Base-by-base conservation (phyloP, 169 alveolate species). In the Plasmodium vivax region DNA sequence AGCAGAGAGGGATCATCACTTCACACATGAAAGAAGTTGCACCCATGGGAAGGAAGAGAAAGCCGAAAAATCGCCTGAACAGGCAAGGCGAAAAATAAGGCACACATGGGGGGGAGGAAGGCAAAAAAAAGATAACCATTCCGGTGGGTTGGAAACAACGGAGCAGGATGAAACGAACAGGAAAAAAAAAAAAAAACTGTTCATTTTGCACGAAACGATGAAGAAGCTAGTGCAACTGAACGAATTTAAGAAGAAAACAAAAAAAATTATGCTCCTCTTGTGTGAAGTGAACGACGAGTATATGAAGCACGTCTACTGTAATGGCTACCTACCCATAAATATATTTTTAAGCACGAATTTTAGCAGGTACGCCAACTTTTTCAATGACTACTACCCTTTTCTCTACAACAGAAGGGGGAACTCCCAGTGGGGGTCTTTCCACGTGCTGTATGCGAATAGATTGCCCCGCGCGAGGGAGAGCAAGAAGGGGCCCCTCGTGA, bases 231-330 rank as follows among this genome's bases (percentile, higher is more conserved):
- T 51, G n/a, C 54, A 58, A 9, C 10, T 87, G 6, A 77, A 75
- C 68, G 68, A 75, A 19, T 87, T 87, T 54, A 87, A 77, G 23
- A 77, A 3, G 19, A 41, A 51, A 9, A 79, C 85, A 51, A 83
- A 87, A 77, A 87, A 87, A n/a, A 1, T 87, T n/a, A 87, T 87
- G 93, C 93, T 87, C 2, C 47, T 87, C 2, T n/a, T 87, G 27
- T 87, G 93, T 30, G 93, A 87, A 54, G 43, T 77, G 4, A 87
- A 87, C 81, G 82, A 79, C 27, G 93, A 74, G 32, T 87, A 87
- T 45, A 75, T 87, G 85, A 87, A 87, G 34, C 77, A 87, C 38
- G 80, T 77, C 14, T 87, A 87, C 68, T 87, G 38, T 32, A 87
- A 87, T 77, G 93, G 93, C 8, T 87, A 12, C 47, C 12, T 87